These are phyloP conservation scores for Rhizophagus sp. DNA, from an alignment of 192 early-diverging fungal species.

Conservation along the genomic window DNA sequence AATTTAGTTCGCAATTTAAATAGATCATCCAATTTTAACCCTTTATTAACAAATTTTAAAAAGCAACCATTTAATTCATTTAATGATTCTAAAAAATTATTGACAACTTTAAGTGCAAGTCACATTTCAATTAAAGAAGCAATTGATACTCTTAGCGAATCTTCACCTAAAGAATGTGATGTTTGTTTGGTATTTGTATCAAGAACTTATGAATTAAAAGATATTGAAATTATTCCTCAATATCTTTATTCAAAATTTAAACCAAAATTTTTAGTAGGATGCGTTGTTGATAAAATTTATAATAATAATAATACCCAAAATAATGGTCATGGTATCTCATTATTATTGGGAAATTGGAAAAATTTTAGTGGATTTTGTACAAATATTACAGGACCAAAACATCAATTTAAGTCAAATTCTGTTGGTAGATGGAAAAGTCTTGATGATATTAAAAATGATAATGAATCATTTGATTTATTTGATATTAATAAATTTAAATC, in stretches of 20 bases:
- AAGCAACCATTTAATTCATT: neutral
- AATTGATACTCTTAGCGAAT: neutral
- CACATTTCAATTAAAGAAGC: neutral
- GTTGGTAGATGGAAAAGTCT: slow-evolving; percentile 13
- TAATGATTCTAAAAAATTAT: neutral
- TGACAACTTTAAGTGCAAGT: neutral
- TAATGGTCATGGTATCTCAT: neutral
- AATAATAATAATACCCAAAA: neutral
- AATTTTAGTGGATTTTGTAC: neutral
- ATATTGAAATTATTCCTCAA: slow-evolving; percentile 8
- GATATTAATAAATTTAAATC: slow-evolving; percentile 12
- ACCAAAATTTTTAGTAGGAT: slow-evolving; percentile 7
- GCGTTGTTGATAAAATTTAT: slow-evolving; percentile 15
- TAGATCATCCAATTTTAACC: neutral
- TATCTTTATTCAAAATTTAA: slow-evolving; percentile 13
- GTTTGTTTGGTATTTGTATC: slow-evolving; percentile 1
- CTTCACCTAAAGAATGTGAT: neutral
- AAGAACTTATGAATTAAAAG: neutral
- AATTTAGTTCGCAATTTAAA: neutral
- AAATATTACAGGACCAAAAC: neutral
- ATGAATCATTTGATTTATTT: neutral
- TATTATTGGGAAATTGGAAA: slow-evolving; percentile 1
- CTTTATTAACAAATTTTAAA: neutral
- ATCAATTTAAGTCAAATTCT: slow-evolving; percentile 13
- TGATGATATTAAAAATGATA: neutral